phyloP scores from a whole-genome alignment of 352 stramenopile genomes.

The Saprolegnia parasitica region DNA sequence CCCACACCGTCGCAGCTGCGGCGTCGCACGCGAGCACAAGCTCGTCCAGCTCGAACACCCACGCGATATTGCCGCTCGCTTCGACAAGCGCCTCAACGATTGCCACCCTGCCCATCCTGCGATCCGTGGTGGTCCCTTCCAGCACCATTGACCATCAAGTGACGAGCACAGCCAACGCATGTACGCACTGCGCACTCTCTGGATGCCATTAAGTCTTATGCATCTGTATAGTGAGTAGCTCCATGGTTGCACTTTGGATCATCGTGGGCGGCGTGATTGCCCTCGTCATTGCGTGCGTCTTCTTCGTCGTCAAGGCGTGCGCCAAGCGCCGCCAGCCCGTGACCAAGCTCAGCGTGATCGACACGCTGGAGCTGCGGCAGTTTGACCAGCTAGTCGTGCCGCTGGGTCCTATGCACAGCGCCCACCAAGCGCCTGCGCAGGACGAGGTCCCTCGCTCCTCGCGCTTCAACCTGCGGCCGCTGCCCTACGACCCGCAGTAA shows the following conservation, averaged over 20 bases:
- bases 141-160: too few relatives aligned
- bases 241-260: background rate
- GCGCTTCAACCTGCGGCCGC: background rate
- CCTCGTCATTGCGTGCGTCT: background rate
- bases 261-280: background rate
- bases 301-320: background rate
- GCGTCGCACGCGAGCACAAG: too few relatives aligned
- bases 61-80: too few relatives aligned
- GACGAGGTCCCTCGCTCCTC: background rate
- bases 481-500: background rate
- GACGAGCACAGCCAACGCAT: too few relatives aligned
- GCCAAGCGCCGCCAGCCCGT: background rate
- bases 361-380: background rate
- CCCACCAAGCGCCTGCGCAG: background rate
- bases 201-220: too few relatives aligned
- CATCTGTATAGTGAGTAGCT: too few relatives aligned
- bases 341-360: background rate
- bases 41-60: too few relatives aligned
- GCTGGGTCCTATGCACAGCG: background rate
- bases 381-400: background rate
- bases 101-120: too few relatives aligned
- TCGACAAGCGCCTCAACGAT: too few relatives aligned
- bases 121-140: too few relatives aligned
- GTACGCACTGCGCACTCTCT: too few relatives aligned
- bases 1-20: too few relatives aligned